Evolutionary conservation across 495 filamentous ascomycete species (phyloP).

Genomic region (Parathielavia appendiculata): DNA sequence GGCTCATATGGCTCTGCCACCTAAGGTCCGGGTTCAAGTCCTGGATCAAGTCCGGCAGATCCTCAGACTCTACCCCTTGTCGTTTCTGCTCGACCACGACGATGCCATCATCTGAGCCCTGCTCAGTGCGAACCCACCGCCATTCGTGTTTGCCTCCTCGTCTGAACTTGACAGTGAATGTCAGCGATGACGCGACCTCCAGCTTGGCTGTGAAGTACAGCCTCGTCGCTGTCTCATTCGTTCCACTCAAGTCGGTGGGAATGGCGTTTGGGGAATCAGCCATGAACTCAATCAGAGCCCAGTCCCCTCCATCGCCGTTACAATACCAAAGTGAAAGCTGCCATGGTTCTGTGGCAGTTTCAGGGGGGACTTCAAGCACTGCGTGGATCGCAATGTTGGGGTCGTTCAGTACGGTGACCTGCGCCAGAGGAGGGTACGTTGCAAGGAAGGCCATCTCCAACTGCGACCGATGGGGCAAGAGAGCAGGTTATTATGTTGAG

Average conservation of each 20-base stretch:
- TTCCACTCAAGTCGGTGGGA: conserved; percentile 36
- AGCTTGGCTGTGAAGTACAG: conserved; percentile 45
- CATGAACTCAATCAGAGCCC: conserved; percentile 44
- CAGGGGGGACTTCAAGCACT: conserved; percentile 60
- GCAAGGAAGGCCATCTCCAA: conserved; percentile 33
- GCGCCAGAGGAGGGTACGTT: conserved; percentile 62
- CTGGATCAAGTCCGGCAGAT: conserved; percentile 57
- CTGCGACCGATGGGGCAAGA: neutral
- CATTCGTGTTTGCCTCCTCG: conserved; percentile 49
- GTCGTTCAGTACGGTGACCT: conserved; percentile 55
- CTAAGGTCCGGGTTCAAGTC: conserved; percentile 53
- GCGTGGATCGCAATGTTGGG: conserved; percentile 58
- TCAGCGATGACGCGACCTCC: conserved; percentile 40
- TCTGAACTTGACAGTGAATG: conserved; percentile 76
- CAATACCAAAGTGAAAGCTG: conserved; percentile 76
- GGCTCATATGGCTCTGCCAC: conserved; percentile 53
- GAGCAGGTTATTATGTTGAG: neutral
- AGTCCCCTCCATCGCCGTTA: conserved; percentile 33
- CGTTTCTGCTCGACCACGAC: conserved; percentile 45
- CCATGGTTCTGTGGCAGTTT: conserved; percentile 55
- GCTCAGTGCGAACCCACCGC: conserved; percentile 70
- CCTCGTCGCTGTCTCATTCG: conserved; percentile 29
- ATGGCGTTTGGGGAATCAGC: conserved; percentile 36
- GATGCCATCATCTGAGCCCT: conserved; percentile 56
- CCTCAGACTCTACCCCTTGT: conserved; percentile 28